Conservation (phyloP, 2,329 filamentous ascomycete species). For the Ramularia collo-cygni region DNA sequence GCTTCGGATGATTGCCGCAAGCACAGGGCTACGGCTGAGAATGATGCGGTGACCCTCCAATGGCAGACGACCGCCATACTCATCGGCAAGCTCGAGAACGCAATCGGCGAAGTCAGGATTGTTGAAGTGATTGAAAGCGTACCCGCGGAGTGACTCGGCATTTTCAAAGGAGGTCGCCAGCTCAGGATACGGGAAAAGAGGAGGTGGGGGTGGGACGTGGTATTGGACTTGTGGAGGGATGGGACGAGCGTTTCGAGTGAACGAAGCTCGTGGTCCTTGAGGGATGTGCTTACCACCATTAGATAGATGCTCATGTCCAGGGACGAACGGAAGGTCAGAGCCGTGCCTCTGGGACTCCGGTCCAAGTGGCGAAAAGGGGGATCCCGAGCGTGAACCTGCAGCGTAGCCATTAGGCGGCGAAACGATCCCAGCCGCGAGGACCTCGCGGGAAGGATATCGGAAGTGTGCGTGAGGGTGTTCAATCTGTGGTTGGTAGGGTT, state of each 20-base stretch:
- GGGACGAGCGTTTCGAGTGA: constrained; percentile 5
- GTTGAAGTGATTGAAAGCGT: constrained; percentile 24
- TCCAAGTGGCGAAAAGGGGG: constrained; percentile 20
- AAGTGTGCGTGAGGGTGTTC: constrained; percentile 15
- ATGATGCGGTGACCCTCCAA: constrained; percentile 28
- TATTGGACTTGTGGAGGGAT: constrained; percentile 14
- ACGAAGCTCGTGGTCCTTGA: constrained; percentile 8
- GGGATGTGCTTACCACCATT: constrained; percentile 10
- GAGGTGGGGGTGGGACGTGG: constrained; percentile 12
- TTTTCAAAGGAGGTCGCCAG: constrained; percentile 21
- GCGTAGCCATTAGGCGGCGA: constrained; percentile 13
- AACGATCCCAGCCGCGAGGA: constrained; percentile 16
- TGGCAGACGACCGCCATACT: constrained; percentile 9
- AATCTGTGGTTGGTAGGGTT: constrained; percentile 2
- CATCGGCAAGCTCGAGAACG: constrained; percentile 25
- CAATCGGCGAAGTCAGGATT: constrained; percentile 27
- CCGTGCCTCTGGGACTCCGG: constrained; percentile 6
- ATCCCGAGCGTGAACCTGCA: constrained; percentile 19
- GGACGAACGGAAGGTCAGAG: constrained; percentile 12
- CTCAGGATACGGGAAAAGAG: constrained; percentile 17
- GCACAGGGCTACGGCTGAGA: constrained; percentile 24
- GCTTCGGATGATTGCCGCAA: constrained; percentile 21
- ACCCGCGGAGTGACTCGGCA: constrained; percentile 25
- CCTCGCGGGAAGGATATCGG: constrained; percentile 23
- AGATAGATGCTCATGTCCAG: constrained; percentile 7